Evolutionary conservation across 2,329 filamentous ascomycete genomes (phyloP).

Genomic region (Scedosporium dehoogii): DNA sequence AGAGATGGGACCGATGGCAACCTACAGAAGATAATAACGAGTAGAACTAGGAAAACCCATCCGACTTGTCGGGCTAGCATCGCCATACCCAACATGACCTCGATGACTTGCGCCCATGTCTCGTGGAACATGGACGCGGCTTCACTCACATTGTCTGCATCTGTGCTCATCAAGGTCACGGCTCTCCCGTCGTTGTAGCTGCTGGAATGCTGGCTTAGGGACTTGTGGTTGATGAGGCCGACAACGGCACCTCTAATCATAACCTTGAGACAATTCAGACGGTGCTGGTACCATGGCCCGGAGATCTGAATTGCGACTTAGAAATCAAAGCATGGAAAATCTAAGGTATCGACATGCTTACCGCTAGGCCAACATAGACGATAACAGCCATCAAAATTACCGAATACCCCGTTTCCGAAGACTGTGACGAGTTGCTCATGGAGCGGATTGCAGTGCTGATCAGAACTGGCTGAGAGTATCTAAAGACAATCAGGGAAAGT

Average conservation of each 20-base stretch:
- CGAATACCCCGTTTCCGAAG: neutral
- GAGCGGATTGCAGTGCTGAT: neutral
- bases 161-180: neutral
- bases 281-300: neutral
- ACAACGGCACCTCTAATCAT: neutral
- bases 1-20: neutral
- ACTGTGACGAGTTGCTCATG: neutral
- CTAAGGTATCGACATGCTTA: neutral
- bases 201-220: neutral
- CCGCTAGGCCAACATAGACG: neutral
- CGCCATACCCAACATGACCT: neutral
- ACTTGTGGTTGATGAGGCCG: neutral
- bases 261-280: neutral
- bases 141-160: neutral
- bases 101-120: neutral
- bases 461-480: neutral
- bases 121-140: neutral
- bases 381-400: neutral
- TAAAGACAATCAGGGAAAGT: neutral
- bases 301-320: neutral
- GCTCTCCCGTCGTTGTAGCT: neutral
- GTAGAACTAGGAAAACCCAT: neutral
- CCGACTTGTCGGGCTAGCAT: neutral
- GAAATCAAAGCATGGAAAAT: neutral
- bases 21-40: neutral